These are phyloP conservation scores for Colletotrichum karsti DNA, from an alignment of 2,329 filamentous ascomycete genomes.

Conservation along the genomic window DNA sequence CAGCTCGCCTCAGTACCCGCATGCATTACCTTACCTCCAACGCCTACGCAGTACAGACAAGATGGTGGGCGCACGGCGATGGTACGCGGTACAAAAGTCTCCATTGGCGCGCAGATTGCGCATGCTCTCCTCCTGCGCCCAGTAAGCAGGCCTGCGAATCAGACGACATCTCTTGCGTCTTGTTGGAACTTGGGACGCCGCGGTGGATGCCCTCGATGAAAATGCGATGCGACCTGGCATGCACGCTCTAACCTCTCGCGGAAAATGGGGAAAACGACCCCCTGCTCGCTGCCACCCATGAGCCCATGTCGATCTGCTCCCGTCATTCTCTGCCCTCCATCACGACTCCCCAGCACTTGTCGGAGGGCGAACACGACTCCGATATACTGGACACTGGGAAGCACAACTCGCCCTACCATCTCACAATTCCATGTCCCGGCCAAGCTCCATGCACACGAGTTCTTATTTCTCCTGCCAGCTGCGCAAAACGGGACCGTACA, in stretches of 20 bases:
- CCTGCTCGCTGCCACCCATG: background rate
- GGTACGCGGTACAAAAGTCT: background rate
- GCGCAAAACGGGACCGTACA: too few species aligned
- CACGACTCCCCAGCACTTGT: background rate
- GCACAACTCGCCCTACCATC: background rate
- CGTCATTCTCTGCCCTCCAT: conserved; percentile 2
- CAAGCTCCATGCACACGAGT: background rate
- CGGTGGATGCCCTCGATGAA: background rate
- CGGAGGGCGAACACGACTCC: background rate
- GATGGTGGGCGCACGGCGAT: background rate
- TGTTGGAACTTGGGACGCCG: conserved; percentile 22
- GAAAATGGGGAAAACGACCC: background rate
- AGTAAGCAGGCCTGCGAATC: conserved; percentile 13
- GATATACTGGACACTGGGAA: background rate
- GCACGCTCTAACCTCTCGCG: conserved; percentile 12
- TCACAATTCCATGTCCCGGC: background rate
- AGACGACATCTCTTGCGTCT: background rate
- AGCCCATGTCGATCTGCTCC: background rate
- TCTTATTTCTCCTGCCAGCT: too few species aligned
- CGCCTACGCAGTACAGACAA: too few species aligned
- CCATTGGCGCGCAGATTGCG: conserved; percentile 14
- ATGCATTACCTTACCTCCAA: too few species aligned
- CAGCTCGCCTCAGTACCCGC: background rate
- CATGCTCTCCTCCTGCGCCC: conserved; percentile 14
- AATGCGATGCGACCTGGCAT: conserved; percentile 17